Percentiles rank a stretch among this genome's conserved stretches.
Evolutionary conservation across 2,329 filamentous ascomycete species (phyloP).

Genomic region (Trichoderma koningii): DNA sequence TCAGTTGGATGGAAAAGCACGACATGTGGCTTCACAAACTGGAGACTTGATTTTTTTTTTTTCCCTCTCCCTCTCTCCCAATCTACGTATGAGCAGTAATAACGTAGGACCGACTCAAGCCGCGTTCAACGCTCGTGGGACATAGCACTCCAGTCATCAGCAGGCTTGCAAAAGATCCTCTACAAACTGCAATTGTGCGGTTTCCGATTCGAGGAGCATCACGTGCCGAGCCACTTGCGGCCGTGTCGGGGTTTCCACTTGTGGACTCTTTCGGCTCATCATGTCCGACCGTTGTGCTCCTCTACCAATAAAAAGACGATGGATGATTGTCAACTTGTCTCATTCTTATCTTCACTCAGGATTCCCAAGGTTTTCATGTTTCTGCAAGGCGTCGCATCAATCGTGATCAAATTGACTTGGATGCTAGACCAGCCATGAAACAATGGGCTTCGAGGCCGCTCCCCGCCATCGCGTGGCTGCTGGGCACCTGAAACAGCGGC

Average conservation of each 20-base stretch:
- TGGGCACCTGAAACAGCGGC: conserved; percentile 18
- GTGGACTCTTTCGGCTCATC: conserved; percentile 23
- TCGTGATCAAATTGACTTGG: neutral
- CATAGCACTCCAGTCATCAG: neutral
- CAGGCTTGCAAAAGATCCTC: conserved; percentile 24
- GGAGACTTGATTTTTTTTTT: conserved; percentile 8
- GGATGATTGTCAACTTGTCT: too few relatives aligned
- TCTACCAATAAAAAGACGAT: too few relatives aligned
- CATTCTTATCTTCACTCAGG: too few relatives aligned
- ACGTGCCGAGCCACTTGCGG: conserved; percentile 24
- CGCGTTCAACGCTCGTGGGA: conserved; percentile 15
- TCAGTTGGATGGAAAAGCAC: conserved; percentile 28
- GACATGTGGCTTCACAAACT: conserved; percentile 30
- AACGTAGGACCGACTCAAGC: conserved; percentile 24
- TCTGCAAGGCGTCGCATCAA: neutral
- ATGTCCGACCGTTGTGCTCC: neutral
- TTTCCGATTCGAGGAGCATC: conserved; percentile 27
- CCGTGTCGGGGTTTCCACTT: conserved; percentile 12
- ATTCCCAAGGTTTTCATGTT: neutral
- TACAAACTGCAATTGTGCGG: neutral
- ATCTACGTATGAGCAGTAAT: too few relatives aligned
- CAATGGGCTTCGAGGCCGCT: conserved; percentile 3
- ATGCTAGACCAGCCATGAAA: conserved; percentile 14
- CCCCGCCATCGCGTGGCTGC: conserved; percentile 1
- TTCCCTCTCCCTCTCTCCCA: too few relatives aligned